Conservation (phyloP, 768 basidiomycete species). For the Clavulina sp. region DNA sequence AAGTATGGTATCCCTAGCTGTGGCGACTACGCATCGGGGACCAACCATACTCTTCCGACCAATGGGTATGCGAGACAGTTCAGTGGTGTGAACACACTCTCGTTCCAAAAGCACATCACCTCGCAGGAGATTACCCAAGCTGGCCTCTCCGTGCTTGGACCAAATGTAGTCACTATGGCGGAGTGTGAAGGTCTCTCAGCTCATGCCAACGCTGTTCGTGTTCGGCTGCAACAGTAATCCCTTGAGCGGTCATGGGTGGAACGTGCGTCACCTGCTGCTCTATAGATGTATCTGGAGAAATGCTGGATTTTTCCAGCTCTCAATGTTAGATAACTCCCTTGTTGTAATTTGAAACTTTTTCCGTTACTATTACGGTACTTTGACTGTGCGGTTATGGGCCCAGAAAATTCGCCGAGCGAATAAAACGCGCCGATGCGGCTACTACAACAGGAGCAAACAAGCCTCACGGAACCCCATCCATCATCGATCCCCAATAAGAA, state of each 20-base stretch:
- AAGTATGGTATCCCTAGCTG: constrained; percentile 34
- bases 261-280: too few relatives aligned
- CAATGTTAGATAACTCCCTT: too few relatives aligned
- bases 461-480: too few relatives aligned
- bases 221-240: constrained; percentile 33
- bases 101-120: constrained; percentile 98
- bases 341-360: too few relatives aligned
- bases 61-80: constrained; percentile 96
- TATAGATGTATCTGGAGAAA: too few relatives aligned
- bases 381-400: not conserved
- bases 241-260: too few relatives aligned
- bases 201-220: constrained; percentile 89
- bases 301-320: too few relatives aligned
- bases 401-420: not conserved
- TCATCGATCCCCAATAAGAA: too few relatives aligned
- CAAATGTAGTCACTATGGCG: constrained; percentile 73
- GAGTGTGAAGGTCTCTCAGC: constrained; percentile 91
- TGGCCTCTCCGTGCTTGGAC: constrained; percentile 66
- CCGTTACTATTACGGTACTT: too few relatives aligned
- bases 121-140: constrained; percentile 76
- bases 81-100: constrained; percentile 90
- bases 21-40: constrained; percentile 97
- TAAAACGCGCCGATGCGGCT: too few relatives aligned
- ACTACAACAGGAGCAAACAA: too few relatives aligned
- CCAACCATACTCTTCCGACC: constrained; percentile 94